These are phyloP conservation scores for Hyphopichia wangnamkhiaoensis DNA, from an alignment of 1,139 yeast genomes.

Conservation along the genomic window DNA sequence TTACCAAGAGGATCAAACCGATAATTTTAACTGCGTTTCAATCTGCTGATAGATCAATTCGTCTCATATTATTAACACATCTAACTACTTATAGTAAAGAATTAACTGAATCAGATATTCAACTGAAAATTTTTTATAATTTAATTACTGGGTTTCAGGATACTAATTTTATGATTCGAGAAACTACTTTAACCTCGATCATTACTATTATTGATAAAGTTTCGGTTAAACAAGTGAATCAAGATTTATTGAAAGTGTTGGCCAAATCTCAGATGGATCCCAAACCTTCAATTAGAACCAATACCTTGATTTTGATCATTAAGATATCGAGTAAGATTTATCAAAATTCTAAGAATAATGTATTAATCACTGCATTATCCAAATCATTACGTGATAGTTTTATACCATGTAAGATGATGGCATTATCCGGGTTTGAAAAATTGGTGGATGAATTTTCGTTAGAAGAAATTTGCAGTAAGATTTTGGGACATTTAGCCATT, in stretches of 20 bases:
- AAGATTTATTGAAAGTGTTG: conserved; percentile 74
- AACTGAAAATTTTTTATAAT: conserved; percentile 66
- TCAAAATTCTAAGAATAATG: conserved; percentile 60
- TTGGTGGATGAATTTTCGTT: conserved; percentile 69
- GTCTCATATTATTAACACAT: conserved; percentile 67
- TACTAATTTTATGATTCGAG: conserved; percentile 76
- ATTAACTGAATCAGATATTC: conserved; percentile 62
- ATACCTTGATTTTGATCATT: conserved; percentile 76
- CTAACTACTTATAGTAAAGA: conserved; percentile 56
- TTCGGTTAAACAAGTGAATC: conserved; percentile 79
- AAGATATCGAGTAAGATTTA: conserved; percentile 69
- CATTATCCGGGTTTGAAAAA: conserved; percentile 71
- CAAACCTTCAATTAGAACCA: conserved; percentile 80
- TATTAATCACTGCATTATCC: conserved; percentile 82
- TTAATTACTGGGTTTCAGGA: conserved; percentile 82
- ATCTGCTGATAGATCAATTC: conserved; percentile 71
- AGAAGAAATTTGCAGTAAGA: conserved; percentile 75
- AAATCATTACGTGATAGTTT: conserved; percentile 82
- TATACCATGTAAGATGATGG: conserved; percentile 74
- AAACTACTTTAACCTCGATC: conserved; percentile 75
- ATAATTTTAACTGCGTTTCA: conserved; percentile 62
- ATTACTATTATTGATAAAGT: conserved; percentile 65
- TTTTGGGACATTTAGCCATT: conserved; percentile 85
- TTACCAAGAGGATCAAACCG: conserved; percentile 57
- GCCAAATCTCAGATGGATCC: conserved; percentile 90